Conservation (phyloP, 2,329 filamentous ascomycete species). For the Orbilia quercus region DNA sequence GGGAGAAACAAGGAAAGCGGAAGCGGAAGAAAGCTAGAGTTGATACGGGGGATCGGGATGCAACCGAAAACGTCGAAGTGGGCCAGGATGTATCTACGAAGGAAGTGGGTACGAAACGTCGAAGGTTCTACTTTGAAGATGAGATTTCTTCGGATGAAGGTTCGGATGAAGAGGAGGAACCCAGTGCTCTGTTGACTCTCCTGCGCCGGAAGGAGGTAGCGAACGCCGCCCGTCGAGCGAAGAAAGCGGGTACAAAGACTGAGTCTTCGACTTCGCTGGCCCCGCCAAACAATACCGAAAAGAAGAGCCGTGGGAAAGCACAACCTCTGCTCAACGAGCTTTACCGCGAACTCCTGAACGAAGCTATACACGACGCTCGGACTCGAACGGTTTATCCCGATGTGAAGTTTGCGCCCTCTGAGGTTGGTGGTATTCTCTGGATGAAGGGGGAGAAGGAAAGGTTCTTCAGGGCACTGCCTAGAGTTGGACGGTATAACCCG, state of each 20-base stretch:
- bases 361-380: conserved; percentile 46
- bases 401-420: conserved; percentile 13
- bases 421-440: conserved; percentile 31
- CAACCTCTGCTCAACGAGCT: conserved; percentile 36
- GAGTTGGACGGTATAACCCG: conserved; percentile 38
- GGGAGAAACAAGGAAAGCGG: neutral
- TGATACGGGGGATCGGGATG: neutral
- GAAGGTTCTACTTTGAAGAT: conserved; percentile 46
- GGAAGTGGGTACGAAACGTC: conserved; percentile 3
- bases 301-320: conserved; percentile 26
- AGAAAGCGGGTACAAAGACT: conserved; percentile 1
- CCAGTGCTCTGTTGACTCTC: conserved; percentile 31
- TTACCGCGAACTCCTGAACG: conserved; percentile 50
- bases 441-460: conserved; percentile 33
- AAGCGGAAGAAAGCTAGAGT: conserved; percentile 18
- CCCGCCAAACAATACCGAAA: neutral
- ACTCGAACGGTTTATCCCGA: conserved; percentile 44
- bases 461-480: conserved; percentile 47
- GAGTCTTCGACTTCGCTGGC: neutral
- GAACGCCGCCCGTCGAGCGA: conserved; percentile 34
- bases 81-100: conserved; percentile 14
- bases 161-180: conserved; percentile 32
- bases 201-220: conserved; percentile 33
- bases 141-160: conserved; percentile 21
- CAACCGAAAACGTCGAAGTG: conserved; percentile 14